Percentiles rank a stretch among this genome's conserved stretches.
Conservation (phyloP, 768 basidiomycete species). For the Nidularia sp. region DNA sequence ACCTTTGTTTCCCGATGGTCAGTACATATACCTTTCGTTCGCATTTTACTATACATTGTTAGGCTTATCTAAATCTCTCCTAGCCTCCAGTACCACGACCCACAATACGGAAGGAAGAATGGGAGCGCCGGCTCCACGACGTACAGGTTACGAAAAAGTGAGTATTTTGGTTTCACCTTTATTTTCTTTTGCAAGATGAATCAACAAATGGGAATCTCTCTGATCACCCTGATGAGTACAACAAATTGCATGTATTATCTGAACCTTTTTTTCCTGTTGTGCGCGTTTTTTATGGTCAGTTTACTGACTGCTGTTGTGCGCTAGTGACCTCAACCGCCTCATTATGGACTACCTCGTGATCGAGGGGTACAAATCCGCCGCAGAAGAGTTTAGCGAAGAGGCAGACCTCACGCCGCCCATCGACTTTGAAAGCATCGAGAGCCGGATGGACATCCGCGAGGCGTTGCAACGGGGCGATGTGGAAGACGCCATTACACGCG, state of each 20-base stretch:
- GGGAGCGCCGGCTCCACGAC: slow-evolving; percentile 80
- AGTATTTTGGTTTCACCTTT: slow-evolving; percentile 35
- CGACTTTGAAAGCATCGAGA: slow-evolving; percentile 90
- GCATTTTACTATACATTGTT: not conserved
- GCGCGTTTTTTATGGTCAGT: slow-evolving; percentile 1
- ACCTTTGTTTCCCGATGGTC: slow-evolving; percentile 27
- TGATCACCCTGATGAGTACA: slow-evolving; percentile 66
- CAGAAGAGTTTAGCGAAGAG: slow-evolving; percentile 91
- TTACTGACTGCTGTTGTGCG: slow-evolving; percentile 15
- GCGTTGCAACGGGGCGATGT: slow-evolving; percentile 93
- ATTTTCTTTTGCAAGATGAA: slow-evolving; percentile 48
- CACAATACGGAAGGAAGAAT: slow-evolving; percentile 73
- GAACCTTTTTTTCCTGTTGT: slow-evolving; percentile 34
- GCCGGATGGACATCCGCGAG: slow-evolving; percentile 90
- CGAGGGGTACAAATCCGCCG: slow-evolving; percentile 95
- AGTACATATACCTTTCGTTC: slow-evolving; percentile 8
- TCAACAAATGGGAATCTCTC: slow-evolving; percentile 99
- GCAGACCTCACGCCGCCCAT: slow-evolving; percentile 72
- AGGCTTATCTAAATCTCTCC: slow-evolving; percentile 9
- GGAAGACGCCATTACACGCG: slow-evolving; percentile 90
- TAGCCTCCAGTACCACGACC: slow-evolving; percentile 30
- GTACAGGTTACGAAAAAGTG: slow-evolving; percentile 87
- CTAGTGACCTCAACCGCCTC: slow-evolving; percentile 88
- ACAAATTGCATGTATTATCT: slow-evolving; percentile 88
- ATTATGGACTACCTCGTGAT: slow-evolving; percentile 98